Base-by-base conservation (phyloP, 2,329 filamentous ascomycete species). In the Teratosphaeriaceae sp. region DNA sequence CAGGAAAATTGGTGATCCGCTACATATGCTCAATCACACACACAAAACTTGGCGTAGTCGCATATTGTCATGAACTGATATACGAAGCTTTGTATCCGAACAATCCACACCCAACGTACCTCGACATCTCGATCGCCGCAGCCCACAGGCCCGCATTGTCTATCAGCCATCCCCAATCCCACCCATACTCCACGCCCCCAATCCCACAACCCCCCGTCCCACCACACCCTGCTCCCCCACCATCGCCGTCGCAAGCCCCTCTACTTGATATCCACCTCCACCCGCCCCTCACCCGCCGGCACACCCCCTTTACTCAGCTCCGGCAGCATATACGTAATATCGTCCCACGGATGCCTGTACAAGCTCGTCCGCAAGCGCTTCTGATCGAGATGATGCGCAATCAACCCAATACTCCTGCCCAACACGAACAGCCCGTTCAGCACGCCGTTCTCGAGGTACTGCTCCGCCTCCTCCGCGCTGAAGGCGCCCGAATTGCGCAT, bases 321-420 rank as follows among this genome's bases (percentile, higher is more conserved):
- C 62, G 88, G 88, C 58, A 95, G 82, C 58, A 95, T 79, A 73
- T 95, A 94, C 56, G 88, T 95, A 66, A 95, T 95, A 69, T 95
- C 89, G 67, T 95, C 92, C 92, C 92, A 97, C 65, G 92, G 92
- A 80, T 66, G 88, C 68, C 92, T 85, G 85, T 98, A 98, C 55
- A 98, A 82, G 68, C 92, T 92, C 63, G 92, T 98, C 63, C 90
- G 85, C 70, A 98, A 80, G 72, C 92, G 83, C 89, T 98, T 98
- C 81, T 98, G 92, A 75, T 98, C 92, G 61, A 98, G 83, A 80
- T 90, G 97, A 74, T 98, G 92, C 64, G 92, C 92, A 84, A 98
- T 98, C 57, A 98, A 79, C 86, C 92, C 92, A 64, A 98, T 98
- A 69, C 81, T 88, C 65, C 92, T 85, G 64, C 92, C 92, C 48